Evolutionary conservation across 2,329 filamentous ascomycete species (phyloP).

Genomic region (Colletotrichum sidae): DNA sequence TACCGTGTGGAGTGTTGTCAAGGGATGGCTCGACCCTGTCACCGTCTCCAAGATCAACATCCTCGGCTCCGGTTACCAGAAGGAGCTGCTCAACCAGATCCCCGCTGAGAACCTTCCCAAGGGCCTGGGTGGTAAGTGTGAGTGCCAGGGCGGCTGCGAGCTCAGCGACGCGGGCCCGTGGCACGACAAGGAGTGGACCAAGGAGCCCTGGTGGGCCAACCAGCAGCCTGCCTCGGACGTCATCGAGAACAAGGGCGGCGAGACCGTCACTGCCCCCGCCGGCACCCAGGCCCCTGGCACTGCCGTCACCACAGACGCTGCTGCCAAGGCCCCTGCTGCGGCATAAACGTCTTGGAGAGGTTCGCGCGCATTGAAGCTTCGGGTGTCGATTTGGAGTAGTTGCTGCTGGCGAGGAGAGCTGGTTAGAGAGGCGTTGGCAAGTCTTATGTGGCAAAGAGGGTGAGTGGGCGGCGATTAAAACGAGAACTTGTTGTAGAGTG

Average conservation of each 20-base stretch:
- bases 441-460: slow-evolving; percentile 8
- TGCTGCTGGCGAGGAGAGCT: slow-evolving; percentile 33
- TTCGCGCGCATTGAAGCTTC: slow-evolving; percentile 2
- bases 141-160: slow-evolving; percentile 84
- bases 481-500: slow-evolving; percentile 33
- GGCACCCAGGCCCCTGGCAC: slow-evolving; percentile 47
- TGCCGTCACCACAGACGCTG: slow-evolving; percentile 45
- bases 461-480: slow-evolving; percentile 25
- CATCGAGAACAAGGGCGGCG: slow-evolving; percentile 55
- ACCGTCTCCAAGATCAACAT: slow-evolving; percentile 97
- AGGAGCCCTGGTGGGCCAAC: slow-evolving; percentile 73
- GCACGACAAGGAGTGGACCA: slow-evolving; percentile 77
- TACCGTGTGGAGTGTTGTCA: slow-evolving; percentile 85
- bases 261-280: slow-evolving; percentile 47
- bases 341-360: slow-evolving; percentile 41
- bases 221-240: slow-evolving; percentile 50
- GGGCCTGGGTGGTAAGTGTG: slow-evolving; percentile 85
- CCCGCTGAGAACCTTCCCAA: slow-evolving; percentile 90
- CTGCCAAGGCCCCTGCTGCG: slow-evolving; percentile 49
- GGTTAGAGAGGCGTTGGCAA: slow-evolving; percentile 35
- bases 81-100: slow-evolving; percentile 85
- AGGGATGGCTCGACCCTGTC: slow-evolving; percentile 95
- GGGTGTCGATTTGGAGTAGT: slow-evolving; percentile 25
- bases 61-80: slow-evolving; percentile 83
- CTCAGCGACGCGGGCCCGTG: slow-evolving; percentile 93